These are phyloP conservation scores for Licmophora abbreviata DNA, from an alignment of 108 stramenopile genomes.

Conservation along the genomic window DNA sequence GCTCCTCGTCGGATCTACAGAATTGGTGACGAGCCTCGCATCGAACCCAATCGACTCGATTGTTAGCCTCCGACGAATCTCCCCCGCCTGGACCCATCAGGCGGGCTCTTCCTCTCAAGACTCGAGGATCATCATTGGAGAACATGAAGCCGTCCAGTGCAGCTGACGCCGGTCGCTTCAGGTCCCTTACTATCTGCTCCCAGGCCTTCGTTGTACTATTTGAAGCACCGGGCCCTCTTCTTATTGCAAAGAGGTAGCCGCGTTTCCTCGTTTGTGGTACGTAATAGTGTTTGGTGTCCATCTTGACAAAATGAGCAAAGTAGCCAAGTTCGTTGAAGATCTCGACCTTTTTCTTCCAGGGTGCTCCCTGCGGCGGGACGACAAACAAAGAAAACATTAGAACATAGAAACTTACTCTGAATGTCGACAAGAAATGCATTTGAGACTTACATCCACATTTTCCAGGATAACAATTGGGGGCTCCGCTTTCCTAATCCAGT, in stretches of 20 bases:
- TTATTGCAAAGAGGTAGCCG: constrained; percentile 29
- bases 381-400: too few species aligned
- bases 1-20: constrained; percentile 18
- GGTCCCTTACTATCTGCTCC: constrained; percentile 3
- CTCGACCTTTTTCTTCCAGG: constrained; percentile 31
- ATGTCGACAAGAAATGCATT: too few species aligned
- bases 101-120: constrained; percentile 13
- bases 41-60: constrained; percentile 19
- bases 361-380: too few species aligned
- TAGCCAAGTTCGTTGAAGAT: constrained; percentile 27
- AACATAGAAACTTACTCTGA: too few species aligned
- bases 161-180: constrained; percentile 18
- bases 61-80: constrained; percentile 8
- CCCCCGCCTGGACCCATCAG: constrained; percentile 8
- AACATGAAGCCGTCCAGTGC: constrained; percentile 36
- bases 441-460: too few species aligned
- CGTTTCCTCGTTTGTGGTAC: constrained; percentile 52
- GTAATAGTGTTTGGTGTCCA: constrained; percentile 55
- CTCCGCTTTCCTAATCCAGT: constrained; percentile 32
- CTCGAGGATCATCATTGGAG: constrained; percentile 29
- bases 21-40: constrained; percentile 26
- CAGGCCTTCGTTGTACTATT: background rate
- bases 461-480: constrained; percentile 47
- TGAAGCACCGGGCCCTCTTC: background rate
- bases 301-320: constrained; percentile 26